These are phyloP conservation scores for Mallotus japonicus DNA, from an alignment of 441 rosid genomes.

Conservation along the genomic window DNA sequence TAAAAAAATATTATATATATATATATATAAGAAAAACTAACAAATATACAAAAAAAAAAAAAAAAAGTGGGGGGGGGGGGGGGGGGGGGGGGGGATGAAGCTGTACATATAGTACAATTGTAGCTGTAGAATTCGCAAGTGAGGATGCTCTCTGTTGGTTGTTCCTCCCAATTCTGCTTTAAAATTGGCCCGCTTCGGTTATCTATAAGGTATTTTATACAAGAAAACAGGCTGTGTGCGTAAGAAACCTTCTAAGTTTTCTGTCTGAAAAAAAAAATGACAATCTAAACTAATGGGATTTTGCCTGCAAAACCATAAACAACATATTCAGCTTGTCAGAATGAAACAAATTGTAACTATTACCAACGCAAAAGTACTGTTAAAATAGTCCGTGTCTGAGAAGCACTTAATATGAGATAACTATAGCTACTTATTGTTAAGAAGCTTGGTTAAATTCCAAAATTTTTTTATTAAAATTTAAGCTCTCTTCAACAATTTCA, in stretches of 20 bases:
- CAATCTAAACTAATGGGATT: conserved; percentile 11
- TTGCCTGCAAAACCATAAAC: conserved; percentile 29
- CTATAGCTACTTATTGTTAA: too few relatives aligned
- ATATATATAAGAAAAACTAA: neutral
- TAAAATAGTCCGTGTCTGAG: too few relatives aligned
- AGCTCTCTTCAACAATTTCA: too few relatives aligned
- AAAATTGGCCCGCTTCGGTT: neutral
- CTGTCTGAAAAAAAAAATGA: neutral
- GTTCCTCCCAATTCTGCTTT: neutral
- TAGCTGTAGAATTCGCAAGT: neutral
- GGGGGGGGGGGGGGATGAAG: conserved; percentile 15
- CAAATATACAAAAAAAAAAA: conserved; percentile 9
- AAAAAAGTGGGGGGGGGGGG: too few relatives aligned
- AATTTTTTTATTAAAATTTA: too few relatives aligned
- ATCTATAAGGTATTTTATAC: neutral
- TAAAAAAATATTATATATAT: neutral
- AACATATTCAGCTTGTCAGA: conserved; percentile 11
- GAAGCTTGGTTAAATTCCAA: too few relatives aligned
- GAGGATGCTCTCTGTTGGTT: neutral
- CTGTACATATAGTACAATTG: neutral
- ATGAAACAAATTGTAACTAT: neutral
- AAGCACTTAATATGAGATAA: too few relatives aligned
- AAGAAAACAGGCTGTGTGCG: neutral
- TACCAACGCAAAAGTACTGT: too few relatives aligned
- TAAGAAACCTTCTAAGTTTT: neutral